Evolutionary conservation across 257 asterid genomes (phyloP).

Genomic region (Lycium ferocissimum): DNA sequence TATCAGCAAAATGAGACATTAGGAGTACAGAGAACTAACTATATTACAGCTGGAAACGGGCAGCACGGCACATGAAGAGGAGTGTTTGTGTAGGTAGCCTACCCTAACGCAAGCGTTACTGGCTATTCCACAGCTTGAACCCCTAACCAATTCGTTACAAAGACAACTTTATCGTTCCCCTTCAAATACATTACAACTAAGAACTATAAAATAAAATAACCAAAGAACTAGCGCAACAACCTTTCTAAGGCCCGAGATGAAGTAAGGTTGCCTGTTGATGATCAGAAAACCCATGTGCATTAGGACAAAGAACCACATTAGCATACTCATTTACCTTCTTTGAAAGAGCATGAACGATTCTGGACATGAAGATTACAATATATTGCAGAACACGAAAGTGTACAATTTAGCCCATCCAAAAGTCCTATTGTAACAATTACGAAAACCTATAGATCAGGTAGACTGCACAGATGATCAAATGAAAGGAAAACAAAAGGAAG

Average conservation of each 20-base stretch:
- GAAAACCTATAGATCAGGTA: neutral
- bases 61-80: no score
- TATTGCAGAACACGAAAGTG: neutral
- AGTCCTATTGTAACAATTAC: no score
- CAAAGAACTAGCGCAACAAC: neutral
- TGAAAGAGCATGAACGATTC: neutral
- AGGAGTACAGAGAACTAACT: neutral
- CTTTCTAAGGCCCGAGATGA: neutral
- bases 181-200: neutral
- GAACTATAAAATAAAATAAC: neutral
- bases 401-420: neutral
- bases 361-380: neutral
- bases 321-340: neutral
- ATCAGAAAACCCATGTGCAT: neutral
- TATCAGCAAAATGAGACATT: neutral
- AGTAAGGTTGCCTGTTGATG: neutral
- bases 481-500: neutral
- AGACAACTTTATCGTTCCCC: neutral
- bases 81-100: neutral
- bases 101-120: neutral
- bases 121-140: neutral
- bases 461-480: neutral
- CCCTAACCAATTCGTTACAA: neutral
- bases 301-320: neutral
- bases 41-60: neutral